These are phyloP conservation scores for Pichia sp. DNA, from an alignment of 1,139 yeast genomes.

Conservation along the genomic window DNA sequence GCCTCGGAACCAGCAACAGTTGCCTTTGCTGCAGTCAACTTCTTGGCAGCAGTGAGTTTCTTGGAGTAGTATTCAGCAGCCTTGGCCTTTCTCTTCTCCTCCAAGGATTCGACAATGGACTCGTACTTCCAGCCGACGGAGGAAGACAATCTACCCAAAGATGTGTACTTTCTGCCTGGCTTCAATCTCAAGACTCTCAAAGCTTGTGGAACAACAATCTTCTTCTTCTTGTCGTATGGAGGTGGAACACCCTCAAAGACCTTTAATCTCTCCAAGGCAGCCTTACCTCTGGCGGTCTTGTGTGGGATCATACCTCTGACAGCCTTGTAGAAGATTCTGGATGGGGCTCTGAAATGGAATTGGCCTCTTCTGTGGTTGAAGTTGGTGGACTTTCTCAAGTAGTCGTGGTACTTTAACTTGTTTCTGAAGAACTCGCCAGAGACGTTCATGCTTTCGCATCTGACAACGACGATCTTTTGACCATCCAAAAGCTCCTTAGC, in stretches of 20 bases:
- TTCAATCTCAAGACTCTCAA: conserved; percentile 98
- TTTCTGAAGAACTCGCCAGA: conserved; percentile 99
- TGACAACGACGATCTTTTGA: conserved; percentile 95
- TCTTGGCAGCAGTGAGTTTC: conserved; percentile 95
- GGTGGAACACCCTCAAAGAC: conserved; percentile 99
- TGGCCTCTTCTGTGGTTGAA: conserved; percentile 99
- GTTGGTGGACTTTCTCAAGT: conserved; percentile 98
- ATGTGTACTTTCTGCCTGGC: conserved; percentile 99
- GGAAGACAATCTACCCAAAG: conserved; percentile 92
- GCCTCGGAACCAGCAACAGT: conserved; percentile 72
- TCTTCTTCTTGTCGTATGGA: conserved; percentile 99
- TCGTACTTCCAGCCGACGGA: conserved; percentile 99
- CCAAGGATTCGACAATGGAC: conserved; percentile 94
- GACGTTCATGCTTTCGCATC: conserved; percentile 97
- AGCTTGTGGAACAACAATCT: conserved; percentile 99
- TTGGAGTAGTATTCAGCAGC: conserved; percentile 98
- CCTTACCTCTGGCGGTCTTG: conserved; percentile 99
- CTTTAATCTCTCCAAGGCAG: conserved; percentile 99
- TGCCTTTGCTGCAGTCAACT: conserved; percentile 74
- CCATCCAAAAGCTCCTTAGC: conserved; percentile 99
- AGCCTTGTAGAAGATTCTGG: conserved; percentile 99
- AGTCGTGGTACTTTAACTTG: conserved; percentile 99
- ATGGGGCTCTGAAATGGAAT: conserved; percentile 99
- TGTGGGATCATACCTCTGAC: conserved; percentile 99
- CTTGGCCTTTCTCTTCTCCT: conserved; percentile 99